Evolutionary conservation across 1,284 basidiomycete genomes (phyloP), one percentile per base, ranked within the genome.

Genomic region (Dichomitus squalens): DNA sequence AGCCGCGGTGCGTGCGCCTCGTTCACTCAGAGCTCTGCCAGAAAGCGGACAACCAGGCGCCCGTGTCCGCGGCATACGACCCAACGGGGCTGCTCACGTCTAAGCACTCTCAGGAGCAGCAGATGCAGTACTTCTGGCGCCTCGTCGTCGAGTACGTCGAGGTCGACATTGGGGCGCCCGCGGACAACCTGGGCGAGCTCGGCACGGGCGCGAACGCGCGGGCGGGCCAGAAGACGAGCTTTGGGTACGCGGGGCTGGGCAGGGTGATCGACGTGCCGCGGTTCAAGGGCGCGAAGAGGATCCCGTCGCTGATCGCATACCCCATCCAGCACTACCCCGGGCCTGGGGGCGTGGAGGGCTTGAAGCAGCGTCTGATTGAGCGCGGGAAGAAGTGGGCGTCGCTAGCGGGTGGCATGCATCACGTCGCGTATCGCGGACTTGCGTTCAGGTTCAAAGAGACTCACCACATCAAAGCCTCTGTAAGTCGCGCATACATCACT

Each of bases 301-400:
- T 88, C 49, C 73, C 75, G 34, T 66, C 70, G 1, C 67, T 88
- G 57, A 75, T 80, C 55, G 77, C 75, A 0, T 85, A 79, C 61
- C 85, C 85, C 0, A 67, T 86, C 39, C 68, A 74, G 56, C 84
- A 79, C 68, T 82, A 86, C 63, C 68, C 73, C 0, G 73, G 77
- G 9, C 69, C 68, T 3, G 70, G 65, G 3, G 70, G 70, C 20
- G 72, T 73, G 41, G 72, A 72, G 6, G 73, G 73, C 5, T 55
- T 84, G 43, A 73, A 75, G 44, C 69, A 74, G 52, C 63, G 69
- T 9, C 66, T 86, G 9, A 59, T 77, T 33, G 67, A 70, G 41
- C 73, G 85, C 29, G 85, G 84, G 8, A 76, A 74, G 69, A 81
- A 79, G 65, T 87, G 85, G 83, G 67, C 74, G 16, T 66, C 64